Percentiles rank a stretch among this genome's conserved stretches.
Conservation (phyloP, 345 rosid genomes). For the sweet orange (Citrus sinensis) region DNA sequence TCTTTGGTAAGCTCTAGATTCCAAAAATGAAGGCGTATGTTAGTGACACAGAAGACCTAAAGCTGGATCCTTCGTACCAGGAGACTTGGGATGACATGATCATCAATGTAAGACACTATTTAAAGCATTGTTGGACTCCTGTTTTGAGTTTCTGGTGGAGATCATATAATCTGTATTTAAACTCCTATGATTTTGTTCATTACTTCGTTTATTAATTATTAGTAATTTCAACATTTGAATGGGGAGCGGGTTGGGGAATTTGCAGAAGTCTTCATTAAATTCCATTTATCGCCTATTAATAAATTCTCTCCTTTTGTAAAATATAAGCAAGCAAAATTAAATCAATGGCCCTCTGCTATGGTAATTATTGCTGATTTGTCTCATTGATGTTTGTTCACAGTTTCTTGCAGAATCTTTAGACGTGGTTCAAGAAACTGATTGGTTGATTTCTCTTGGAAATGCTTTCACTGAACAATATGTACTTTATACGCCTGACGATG, state of each 20-base stretch:
- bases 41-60: conserved; percentile 91
- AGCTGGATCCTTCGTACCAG: conserved; percentile 85
- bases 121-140: background rate
- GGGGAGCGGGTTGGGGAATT: background rate
- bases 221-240: background rate
- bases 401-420: conserved; percentile 95
- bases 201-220: background rate
- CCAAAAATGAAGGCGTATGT: conserved; percentile 99
- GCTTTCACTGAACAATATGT: conserved; percentile 75
- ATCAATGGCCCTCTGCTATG: background rate
- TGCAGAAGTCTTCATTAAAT: background rate
- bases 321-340: background rate
- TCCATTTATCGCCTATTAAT: background rate
- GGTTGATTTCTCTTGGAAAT: conserved; percentile 90
- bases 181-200: background rate
- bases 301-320: background rate
- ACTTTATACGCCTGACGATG: conserved; percentile 72
- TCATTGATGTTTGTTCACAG: conserved; percentile 41
- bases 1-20: conserved; percentile 93
- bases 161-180: background rate
- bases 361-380: conserved; percentile 6
- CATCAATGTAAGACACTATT: conserved; percentile 59
- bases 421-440: conserved; percentile 79
- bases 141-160: background rate
- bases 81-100: conserved; percentile 99